A percentile compares a stretch with the other conserved stretches of the same genome.
These are phyloP conservation scores for Poronia punctata DNA, from an alignment of 495 filamentous ascomycete species.

Conservation along the genomic window DNA sequence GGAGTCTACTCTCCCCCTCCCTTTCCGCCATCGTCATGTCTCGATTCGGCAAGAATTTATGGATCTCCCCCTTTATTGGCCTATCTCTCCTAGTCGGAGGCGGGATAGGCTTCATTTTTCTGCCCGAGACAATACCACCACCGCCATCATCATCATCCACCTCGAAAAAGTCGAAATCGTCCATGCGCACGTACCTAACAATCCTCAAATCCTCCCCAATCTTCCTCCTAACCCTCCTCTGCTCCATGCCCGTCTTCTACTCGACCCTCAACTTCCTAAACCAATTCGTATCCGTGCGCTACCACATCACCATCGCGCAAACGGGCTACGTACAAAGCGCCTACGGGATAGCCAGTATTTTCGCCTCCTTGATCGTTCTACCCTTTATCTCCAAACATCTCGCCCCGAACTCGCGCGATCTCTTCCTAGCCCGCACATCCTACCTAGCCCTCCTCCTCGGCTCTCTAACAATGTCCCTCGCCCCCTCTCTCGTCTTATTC, in stretches of 20 bases:
- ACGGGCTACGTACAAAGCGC: constrained; percentile 21
- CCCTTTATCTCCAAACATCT: constrained; percentile 19
- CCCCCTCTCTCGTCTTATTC: constrained; percentile 19
- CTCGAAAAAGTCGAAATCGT: not conserved
- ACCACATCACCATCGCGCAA: constrained; percentile 18
- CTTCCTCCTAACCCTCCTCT: constrained; percentile 17
- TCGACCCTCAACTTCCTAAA: constrained; percentile 18
- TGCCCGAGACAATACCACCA: constrained; percentile 42
- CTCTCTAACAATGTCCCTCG: constrained; percentile 26
- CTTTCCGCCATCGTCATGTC: constrained; percentile 49
- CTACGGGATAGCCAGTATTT: constrained; percentile 15
- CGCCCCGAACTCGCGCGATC: constrained; percentile 36
- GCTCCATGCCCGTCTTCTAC: constrained; percentile 12
- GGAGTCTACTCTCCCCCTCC: constrained; percentile 41
- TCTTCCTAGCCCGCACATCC: constrained; percentile 45
- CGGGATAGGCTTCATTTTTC: constrained; percentile 23
- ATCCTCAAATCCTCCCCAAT: constrained; percentile 21
- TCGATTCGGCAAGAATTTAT: constrained; percentile 39
- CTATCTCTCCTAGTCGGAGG: constrained; percentile 19
- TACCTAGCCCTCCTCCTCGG: constrained; percentile 41
- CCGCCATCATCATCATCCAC: no score
- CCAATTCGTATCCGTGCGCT: constrained; percentile 24
- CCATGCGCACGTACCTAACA: constrained; percentile 6
- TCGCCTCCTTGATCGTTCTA: constrained; percentile 15
- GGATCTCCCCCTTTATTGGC: constrained; percentile 41